Evolutionary conservation across 495 filamentous ascomycete genomes (phyloP).

Genomic region (Opeltia flavorubescens): DNA sequence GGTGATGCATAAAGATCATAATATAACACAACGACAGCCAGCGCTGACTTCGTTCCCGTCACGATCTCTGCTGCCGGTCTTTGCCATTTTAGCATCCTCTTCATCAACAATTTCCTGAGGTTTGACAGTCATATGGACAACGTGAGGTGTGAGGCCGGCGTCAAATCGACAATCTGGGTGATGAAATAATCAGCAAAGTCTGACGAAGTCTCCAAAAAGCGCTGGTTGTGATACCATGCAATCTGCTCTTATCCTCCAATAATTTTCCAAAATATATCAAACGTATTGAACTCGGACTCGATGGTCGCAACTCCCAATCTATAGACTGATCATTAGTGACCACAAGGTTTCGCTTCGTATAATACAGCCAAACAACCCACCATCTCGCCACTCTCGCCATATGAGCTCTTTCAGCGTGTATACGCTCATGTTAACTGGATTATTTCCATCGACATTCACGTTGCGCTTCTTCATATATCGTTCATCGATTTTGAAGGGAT

Average conservation of each 20-base stretch:
- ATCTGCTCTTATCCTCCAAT: constrained; percentile 68
- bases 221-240: constrained; percentile 43
- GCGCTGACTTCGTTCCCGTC: constrained; percentile 48
- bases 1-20: constrained; percentile 32
- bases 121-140: constrained; percentile 87
- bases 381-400: constrained; percentile 72
- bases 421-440: constrained; percentile 77
- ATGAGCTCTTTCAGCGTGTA: constrained; percentile 90
- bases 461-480: constrained; percentile 70
- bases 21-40: constrained; percentile 67
- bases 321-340: not conserved
- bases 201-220: no score
- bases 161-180: constrained; percentile 63
- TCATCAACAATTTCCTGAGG: constrained; percentile 83
- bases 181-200: constrained; percentile 5
- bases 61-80: constrained; percentile 45
- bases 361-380: constrained; percentile 21
- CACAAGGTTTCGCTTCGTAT: not conserved
- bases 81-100: constrained; percentile 67
- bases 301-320: constrained; percentile 80
- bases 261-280: constrained; percentile 81
- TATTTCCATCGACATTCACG: constrained; percentile 57
- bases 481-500: constrained; percentile 77
- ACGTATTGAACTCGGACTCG: constrained; percentile 70
- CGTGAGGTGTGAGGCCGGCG: constrained; percentile 50